These are phyloP conservation scores for Nissolia schottii DNA, from an alignment of 306 rosid species.

Conservation along the genomic window DNA sequence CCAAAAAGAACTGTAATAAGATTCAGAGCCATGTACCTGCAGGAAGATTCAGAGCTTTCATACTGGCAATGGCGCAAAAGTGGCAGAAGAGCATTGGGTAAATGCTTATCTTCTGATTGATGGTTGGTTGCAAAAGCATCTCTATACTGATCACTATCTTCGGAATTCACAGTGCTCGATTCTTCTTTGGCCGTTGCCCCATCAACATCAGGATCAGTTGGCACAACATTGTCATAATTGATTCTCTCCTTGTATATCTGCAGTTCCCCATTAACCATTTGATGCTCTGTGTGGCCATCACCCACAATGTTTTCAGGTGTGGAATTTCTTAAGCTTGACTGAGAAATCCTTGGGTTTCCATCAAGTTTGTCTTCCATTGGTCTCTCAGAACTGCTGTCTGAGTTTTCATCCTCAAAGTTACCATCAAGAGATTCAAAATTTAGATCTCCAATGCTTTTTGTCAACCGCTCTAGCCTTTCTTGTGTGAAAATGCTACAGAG, in stretches of 20 bases:
- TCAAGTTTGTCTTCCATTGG: slow-evolving; percentile 35
- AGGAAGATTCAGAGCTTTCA: slow-evolving; percentile 97
- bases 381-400: slow-evolving; percentile 37
- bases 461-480: slow-evolving; percentile 88
- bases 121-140: slow-evolving; percentile 52
- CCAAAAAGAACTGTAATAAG: not conserved
- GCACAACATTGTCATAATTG: slow-evolving; percentile 27
- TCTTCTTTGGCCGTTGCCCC: slow-evolving; percentile 40
- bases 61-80: slow-evolving; percentile 78
- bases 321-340: slow-evolving; percentile 29
- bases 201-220: slow-evolving; percentile 38
- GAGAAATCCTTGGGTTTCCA: slow-evolving; percentile 36
- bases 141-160: slow-evolving; percentile 46
- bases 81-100: slow-evolving; percentile 74
- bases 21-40: slow-evolving; percentile 56
- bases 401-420: slow-evolving; percentile 43
- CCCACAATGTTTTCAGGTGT: slow-evolving; percentile 34
- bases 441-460: slow-evolving; percentile 59
- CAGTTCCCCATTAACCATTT: slow-evolving; percentile 34
- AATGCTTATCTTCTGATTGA: slow-evolving; percentile 58
- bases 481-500: slow-evolving; percentile 84
- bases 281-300: slow-evolving; percentile 38
- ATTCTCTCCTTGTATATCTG: slow-evolving; percentile 27
- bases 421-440: slow-evolving; percentile 53
- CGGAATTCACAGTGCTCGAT: slow-evolving; percentile 32